Evolutionary conservation across 2,329 filamentous ascomycete genomes (phyloP).

Genomic region (Aspergillus floridensis): DNA sequence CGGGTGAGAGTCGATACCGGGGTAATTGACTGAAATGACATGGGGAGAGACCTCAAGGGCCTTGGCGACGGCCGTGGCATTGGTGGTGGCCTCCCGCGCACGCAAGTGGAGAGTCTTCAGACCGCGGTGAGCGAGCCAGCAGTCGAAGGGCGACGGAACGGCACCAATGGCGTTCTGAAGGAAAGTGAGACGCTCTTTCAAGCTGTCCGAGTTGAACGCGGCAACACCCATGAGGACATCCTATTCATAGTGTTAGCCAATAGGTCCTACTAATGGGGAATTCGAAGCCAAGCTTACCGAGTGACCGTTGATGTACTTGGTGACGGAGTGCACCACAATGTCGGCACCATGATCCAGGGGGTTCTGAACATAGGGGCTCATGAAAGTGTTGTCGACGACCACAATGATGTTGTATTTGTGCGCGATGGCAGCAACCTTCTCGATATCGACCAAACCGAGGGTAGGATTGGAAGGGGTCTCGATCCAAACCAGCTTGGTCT

Average conservation of each 20-base stretch:
- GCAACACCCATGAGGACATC: conserved; percentile 98
- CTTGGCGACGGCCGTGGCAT: conserved; percentile 73
- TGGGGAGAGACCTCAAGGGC: conserved; percentile 76
- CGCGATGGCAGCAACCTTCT: conserved; percentile 75
- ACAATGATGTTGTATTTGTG: conserved; percentile 88
- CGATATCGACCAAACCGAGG: conserved; percentile 86
- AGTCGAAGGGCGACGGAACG: conserved; percentile 91
- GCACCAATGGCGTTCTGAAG: conserved; percentile 97
- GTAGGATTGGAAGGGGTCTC: conserved; percentile 95
- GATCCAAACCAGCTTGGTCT: conserved; percentile 97
- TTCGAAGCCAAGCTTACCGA: conserved; percentile 41
- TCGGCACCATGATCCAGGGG: conserved; percentile 93
- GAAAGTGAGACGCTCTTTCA: conserved; percentile 77
- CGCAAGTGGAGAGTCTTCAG: conserved; percentile 95
- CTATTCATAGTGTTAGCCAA: conserved; percentile 29
- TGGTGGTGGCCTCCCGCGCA: conserved; percentile 76
- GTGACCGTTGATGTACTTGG: conserved; percentile 99
- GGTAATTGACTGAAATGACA: conserved; percentile 92
- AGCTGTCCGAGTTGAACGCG: conserved; percentile 82
- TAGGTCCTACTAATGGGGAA: background rate
- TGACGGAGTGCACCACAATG: conserved; percentile 94
- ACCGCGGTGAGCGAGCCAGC: conserved; percentile 95
- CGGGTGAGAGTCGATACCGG: conserved; percentile 81
- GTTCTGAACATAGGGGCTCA: conserved; percentile 95
- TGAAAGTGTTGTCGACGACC: conserved; percentile 99